These are phyloP conservation scores for Podaxis sp. DNA, from an alignment of 768 basidiomycete genomes.

Conservation along the genomic window DNA sequence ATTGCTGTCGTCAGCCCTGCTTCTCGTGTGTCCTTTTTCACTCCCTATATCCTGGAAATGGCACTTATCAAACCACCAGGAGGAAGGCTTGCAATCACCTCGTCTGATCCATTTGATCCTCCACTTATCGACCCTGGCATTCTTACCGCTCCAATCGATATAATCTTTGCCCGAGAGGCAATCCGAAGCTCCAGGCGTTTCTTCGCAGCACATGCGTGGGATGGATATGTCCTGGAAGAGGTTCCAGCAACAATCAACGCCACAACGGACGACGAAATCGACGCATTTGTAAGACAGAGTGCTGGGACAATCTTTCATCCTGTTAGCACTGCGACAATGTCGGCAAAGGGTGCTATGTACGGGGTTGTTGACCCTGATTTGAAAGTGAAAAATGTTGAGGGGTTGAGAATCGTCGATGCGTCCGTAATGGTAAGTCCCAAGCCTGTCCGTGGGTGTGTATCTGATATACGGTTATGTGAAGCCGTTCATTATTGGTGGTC, in stretches of 20 bases:
- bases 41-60: background rate
- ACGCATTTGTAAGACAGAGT: slow-evolving; percentile 2
- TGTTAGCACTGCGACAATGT: slow-evolving; percentile 11
- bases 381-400: slow-evolving; percentile 10
- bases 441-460: no score
- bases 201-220: slow-evolving; percentile 8
- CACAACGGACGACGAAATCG: background rate
- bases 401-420: slow-evolving; percentile 14
- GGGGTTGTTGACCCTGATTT: slow-evolving; percentile 15
- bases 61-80: background rate
- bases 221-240: background rate
- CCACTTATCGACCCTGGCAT: slow-evolving; percentile 11
- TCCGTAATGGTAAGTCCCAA: slow-evolving; percentile 11
- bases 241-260: background rate
- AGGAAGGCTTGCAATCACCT: slow-evolving; percentile 10
- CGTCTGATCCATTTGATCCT: slow-evolving; percentile 12
- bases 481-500: slow-evolving; percentile 20
- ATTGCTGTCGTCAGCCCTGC: slow-evolving; percentile 9
- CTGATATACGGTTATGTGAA: background rate
- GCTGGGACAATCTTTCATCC: background rate
- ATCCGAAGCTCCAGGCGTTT: background rate
- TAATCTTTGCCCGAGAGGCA: slow-evolving; percentile 16
- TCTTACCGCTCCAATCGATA: slow-evolving; percentile 15
- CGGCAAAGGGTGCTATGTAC: background rate
- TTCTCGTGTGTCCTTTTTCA: slow-evolving; percentile 9